phyloP scores from a whole-genome alignment of 2,329 filamentous ascomycete species.

The Colletotrichum tabaci region DNA sequence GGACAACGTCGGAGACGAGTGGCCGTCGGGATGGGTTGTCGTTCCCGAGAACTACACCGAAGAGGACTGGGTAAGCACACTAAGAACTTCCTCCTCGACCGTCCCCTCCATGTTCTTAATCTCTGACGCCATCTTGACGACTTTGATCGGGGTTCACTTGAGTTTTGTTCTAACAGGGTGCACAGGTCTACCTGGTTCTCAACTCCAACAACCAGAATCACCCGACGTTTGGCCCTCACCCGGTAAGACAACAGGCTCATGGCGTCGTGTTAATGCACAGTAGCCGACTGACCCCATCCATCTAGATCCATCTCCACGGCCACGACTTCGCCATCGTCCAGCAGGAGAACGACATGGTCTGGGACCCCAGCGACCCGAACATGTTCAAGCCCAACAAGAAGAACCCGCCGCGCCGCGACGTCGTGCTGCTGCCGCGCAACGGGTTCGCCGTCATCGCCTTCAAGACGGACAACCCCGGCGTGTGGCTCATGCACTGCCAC shows the following conservation, averaged over 20 bases:
- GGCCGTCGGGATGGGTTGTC: conserved; percentile 41
- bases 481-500: conserved; percentile 66
- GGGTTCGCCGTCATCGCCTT: conserved; percentile 66
- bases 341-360: conserved; percentile 44
- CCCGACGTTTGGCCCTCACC: conserved; percentile 16
- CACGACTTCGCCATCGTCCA: conserved; percentile 64
- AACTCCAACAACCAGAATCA: neutral
- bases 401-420: conserved; percentile 67
- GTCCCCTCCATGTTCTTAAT: neutral
- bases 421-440: conserved; percentile 59
- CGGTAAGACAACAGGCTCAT: neutral
- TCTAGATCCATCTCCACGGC: conserved; percentile 63
- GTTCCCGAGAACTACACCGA: conserved; percentile 43
- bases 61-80: conserved; percentile 37
- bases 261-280: neutral
- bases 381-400: conserved; percentile 40
- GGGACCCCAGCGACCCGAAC: conserved; percentile 27
- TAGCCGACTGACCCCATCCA: neutral
- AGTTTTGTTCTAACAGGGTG: neutral
- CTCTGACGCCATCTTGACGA: neutral
- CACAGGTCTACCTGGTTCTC: conserved; percentile 20
- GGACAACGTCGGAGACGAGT: conserved; percentile 28
- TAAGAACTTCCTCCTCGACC: neutral
- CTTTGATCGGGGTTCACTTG: neutral
- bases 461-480: conserved; percentile 63